Evolutionary conservation across 2,329 filamentous ascomycete species (phyloP).

Genomic region (Ophiostoma pallidulum): DNA sequence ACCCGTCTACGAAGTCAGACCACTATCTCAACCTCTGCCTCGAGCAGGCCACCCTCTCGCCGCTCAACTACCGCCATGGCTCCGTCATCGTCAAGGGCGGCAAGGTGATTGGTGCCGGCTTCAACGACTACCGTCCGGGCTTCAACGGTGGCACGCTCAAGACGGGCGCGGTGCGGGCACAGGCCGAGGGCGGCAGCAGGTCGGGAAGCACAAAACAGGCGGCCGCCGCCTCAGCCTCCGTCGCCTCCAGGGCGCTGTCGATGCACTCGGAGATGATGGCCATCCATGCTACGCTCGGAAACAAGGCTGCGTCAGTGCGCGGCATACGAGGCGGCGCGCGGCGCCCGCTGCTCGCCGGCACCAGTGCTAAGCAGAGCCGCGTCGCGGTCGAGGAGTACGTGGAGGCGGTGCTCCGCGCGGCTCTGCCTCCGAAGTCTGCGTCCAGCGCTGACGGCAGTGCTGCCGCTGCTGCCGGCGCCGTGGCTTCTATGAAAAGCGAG

Average conservation of each 20-base stretch:
- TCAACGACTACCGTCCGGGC: slow-evolving; percentile 40
- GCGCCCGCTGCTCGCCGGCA: background rate
- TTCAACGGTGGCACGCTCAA: slow-evolving; percentile 37
- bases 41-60: slow-evolving; percentile 39
- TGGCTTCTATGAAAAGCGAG: too few species aligned
- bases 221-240: too few species aligned
- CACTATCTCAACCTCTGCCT: slow-evolving; percentile 41
- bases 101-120: slow-evolving; percentile 43
- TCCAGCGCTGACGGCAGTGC: too few species aligned
- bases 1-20: slow-evolving; percentile 23
- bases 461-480: too few species aligned
- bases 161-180: slow-evolving; percentile 25
- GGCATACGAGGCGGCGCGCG: background rate
- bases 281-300: slow-evolving; percentile 39
- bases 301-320: slow-evolving; percentile 19
- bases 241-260: slow-evolving; percentile 27
- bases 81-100: slow-evolving; percentile 38
- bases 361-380: background rate
- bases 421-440: background rate
- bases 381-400: background rate
- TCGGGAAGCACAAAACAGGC: too few species aligned
- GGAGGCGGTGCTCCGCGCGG: background rate
- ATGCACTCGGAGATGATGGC: slow-evolving; percentile 50
- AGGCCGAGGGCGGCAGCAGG: background rate
- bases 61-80: slow-evolving; percentile 41